phyloP scores from a whole-genome alignment of 2,329 filamentous ascomycete genomes.

The Dactylellina parvicollis region DNA sequence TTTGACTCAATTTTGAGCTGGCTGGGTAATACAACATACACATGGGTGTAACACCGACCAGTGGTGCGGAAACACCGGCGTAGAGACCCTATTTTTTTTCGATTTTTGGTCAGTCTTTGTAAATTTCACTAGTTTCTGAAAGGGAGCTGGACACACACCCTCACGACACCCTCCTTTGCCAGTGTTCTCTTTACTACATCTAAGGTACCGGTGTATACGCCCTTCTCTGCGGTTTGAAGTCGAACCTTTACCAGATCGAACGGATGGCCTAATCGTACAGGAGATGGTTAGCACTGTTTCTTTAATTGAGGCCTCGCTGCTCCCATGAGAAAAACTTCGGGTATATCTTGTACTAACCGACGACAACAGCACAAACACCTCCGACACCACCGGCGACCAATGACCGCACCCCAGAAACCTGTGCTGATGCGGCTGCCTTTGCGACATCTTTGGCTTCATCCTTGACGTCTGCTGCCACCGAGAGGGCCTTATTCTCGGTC shows the following conservation, averaged over 20 bases:
- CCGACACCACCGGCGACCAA: conserved; percentile 90
- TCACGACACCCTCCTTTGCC: conserved; percentile 80
- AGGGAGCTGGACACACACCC: conserved; percentile 61
- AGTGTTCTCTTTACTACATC: conserved; percentile 91
- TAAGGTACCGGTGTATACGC: conserved; percentile 87
- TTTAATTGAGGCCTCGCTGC: too few relatives aligned
- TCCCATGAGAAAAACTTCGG: neutral
- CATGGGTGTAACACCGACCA: conserved; percentile 98
- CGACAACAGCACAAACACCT: conserved; percentile 90
- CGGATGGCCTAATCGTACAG: conserved; percentile 71
- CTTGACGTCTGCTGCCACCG: conserved; percentile 41
- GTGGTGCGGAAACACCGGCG: conserved; percentile 92
- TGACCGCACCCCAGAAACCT: conserved; percentile 75
- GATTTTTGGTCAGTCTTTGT: neutral
- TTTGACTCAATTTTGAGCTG: too few relatives aligned
- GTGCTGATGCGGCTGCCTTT: conserved; percentile 52
- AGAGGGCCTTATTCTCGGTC: conserved; percentile 14
- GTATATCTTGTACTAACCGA: conserved; percentile 63
- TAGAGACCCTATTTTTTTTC: conserved; percentile 75
- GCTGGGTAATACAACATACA: too few relatives aligned
- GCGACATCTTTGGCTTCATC: conserved; percentile 51
- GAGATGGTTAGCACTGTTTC: neutral
- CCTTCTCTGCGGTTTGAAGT: conserved; percentile 92
- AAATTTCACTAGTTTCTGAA: neutral
- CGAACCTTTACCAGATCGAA: conserved; percentile 99